A percentile compares a stretch with the other conserved stretches of the same genome.
Conservation (phyloP, 179 eudicot genomes). For the Spergularia azorica region DNA sequence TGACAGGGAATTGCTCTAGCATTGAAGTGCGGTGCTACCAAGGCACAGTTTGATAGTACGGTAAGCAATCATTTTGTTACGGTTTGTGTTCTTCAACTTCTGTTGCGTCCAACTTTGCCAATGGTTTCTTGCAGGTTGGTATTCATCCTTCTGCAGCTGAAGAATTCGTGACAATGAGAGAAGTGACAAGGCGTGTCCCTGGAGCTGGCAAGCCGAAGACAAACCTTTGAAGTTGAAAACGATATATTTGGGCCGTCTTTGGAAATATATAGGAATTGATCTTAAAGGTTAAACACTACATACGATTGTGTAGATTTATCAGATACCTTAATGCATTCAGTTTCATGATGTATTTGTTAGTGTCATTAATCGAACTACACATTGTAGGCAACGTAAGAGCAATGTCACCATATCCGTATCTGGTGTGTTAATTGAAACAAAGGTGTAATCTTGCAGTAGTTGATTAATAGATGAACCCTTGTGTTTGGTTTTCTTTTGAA, state of each 20-base stretch:
- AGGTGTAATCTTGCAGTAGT: too few species aligned
- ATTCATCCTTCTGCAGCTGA: slow-evolving; percentile 98
- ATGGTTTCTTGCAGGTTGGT: slow-evolving; percentile 57
- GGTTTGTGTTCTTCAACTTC: slow-evolving; percentile 1
- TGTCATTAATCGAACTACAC: too few species aligned
- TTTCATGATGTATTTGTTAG: too few species aligned
- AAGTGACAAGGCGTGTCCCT: slow-evolving; percentile 61
- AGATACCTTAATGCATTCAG: not conserved
- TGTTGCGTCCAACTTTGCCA: not conserved
- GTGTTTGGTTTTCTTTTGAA: too few species aligned
- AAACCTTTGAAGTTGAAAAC: slow-evolving; percentile 45
- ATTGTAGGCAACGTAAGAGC: too few species aligned
- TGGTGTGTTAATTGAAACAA: too few species aligned
- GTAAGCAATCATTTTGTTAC: slow-evolving; percentile 42
- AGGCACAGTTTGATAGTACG: slow-evolving; percentile 95
- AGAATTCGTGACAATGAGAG: slow-evolving; percentile 95
- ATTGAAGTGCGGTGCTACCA: slow-evolving; percentile 96
- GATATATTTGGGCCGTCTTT: not conserved
- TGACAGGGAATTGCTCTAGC: slow-evolving; percentile 93
- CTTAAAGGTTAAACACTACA: not conserved
- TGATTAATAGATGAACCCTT: too few species aligned
- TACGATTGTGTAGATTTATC: not conserved
- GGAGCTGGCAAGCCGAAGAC: slow-evolving; percentile 66
- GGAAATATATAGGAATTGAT: slow-evolving; percentile 10
- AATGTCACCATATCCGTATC: too few species aligned